Percentiles rank a stretch among this genome's conserved stretches.
Evolutionary conservation across 768 basidiomycete species (phyloP).

Genomic region (Rhodotorula paludigena): DNA sequence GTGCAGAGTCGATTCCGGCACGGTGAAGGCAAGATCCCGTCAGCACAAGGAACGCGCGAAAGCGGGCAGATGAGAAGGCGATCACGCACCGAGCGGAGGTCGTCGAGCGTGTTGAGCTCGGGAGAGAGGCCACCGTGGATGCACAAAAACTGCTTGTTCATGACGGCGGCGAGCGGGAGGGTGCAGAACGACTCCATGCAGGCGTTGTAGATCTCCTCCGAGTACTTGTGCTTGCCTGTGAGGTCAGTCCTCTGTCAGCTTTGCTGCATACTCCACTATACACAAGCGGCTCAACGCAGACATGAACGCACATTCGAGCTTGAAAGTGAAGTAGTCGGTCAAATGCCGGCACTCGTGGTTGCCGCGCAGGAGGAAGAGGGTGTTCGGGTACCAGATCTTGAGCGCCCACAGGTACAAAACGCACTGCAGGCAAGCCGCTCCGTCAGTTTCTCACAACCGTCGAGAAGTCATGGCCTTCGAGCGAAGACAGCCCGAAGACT

Average conservation of each 20-base stretch:
- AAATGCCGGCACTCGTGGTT: slow-evolving; percentile 99
- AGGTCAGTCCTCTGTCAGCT: no score
- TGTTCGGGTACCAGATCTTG: slow-evolving; percentile 99
- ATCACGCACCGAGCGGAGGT: slow-evolving; percentile 72
- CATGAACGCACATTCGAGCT: slow-evolving; percentile 76
- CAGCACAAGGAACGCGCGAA: background rate
- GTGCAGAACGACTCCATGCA: slow-evolving; percentile 98
- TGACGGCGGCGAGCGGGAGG: slow-evolving; percentile 88
- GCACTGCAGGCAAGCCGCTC: slow-evolving; percentile 58
- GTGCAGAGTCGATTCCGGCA: background rate
- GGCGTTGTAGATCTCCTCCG: slow-evolving; percentile 89
- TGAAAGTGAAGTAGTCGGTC: slow-evolving; percentile 98
- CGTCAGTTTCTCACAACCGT: background rate
- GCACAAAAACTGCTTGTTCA: slow-evolving; percentile 99
- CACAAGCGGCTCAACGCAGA: slow-evolving; percentile 20
- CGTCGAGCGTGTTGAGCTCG: slow-evolving; percentile 90
- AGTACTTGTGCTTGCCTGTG: slow-evolving; percentile 96
- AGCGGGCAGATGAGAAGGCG: background rate
- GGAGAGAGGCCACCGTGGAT: slow-evolving; percentile 96
- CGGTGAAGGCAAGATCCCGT: no score
- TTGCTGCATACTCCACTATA: no score
- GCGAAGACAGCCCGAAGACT: background rate
- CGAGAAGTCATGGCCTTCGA: background rate
- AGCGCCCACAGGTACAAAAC: slow-evolving; percentile 95
- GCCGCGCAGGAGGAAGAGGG: slow-evolving; percentile 89